These are phyloP conservation scores for Pugionium cornutum DNA, from an alignment of 345 rosid genomes.

Conservation along the genomic window DNA sequence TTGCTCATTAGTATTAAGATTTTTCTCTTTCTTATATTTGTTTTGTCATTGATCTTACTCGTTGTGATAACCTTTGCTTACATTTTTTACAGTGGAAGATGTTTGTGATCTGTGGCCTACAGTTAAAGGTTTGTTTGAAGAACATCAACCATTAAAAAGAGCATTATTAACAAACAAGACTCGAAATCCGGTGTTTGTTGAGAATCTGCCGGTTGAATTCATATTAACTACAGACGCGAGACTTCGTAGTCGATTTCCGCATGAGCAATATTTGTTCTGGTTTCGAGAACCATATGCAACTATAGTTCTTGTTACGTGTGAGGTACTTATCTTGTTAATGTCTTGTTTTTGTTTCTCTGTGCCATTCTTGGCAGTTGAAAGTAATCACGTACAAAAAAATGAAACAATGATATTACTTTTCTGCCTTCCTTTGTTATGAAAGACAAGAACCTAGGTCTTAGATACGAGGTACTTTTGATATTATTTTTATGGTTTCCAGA, in stretches of 20 bases:
- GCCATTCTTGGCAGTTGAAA: constrained; percentile 15
- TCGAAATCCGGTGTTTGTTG: constrained; percentile 75
- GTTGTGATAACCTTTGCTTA: too few relatives aligned
- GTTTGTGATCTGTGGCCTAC: constrained; percentile 93
- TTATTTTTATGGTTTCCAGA: neutral
- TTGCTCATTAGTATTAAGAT: constrained; percentile 8
- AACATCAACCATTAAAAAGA: constrained; percentile 64
- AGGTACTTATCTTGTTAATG: constrained; percentile 53
- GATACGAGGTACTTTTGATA: neutral
- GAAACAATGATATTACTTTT: too few relatives aligned
- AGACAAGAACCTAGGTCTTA: neutral
- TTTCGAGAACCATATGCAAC: constrained; percentile 94
- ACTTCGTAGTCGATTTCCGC: constrained; percentile 91
- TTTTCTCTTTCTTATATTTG: constrained; percentile 1
- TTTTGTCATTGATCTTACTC: constrained; percentile 5
- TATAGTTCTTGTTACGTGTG: constrained; percentile 89
- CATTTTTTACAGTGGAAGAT: constrained; percentile 70
- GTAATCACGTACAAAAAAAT: constrained; percentile 2
- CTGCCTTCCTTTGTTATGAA: neutral
- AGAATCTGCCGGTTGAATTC: constrained; percentile 75
- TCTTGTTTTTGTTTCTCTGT: constrained; percentile 6
- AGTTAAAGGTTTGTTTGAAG: constrained; percentile 69
- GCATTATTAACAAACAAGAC: constrained; percentile 85
- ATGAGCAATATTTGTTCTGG: constrained; percentile 82
- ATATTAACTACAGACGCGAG: constrained; percentile 88